phyloP scores from a whole-genome alignment of 768 basidiomycete species.

The Lenzites betulinus region DNA sequence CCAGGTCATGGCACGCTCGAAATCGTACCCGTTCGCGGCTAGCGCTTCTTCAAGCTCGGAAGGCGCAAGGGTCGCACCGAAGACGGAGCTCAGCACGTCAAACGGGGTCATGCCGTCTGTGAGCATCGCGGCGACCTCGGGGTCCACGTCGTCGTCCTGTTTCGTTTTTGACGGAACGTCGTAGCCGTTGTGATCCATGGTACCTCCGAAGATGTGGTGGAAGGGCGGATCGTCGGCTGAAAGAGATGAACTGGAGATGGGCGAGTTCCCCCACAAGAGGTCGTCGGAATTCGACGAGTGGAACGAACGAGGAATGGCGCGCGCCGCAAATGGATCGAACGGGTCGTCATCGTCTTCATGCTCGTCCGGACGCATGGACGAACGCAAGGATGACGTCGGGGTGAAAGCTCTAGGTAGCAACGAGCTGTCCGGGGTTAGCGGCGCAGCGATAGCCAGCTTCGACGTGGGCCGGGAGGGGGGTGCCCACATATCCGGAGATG shows the following conservation, averaged over 20 bases:
- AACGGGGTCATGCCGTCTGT: constrained; percentile 97
- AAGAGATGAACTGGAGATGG: constrained; percentile 50
- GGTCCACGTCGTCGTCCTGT: constrained; percentile 39
- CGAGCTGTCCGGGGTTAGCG: constrained; percentile 74
- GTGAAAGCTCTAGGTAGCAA: constrained; percentile 56
- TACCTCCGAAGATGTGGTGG: constrained; percentile 15
- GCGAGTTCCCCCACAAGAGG: constrained; percentile 53
- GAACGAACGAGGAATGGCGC: constrained; percentile 54
- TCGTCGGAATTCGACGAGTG: constrained; percentile 66
- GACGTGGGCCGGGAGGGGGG: constrained; percentile 73
- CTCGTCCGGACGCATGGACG: constrained; percentile 59
- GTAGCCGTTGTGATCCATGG: constrained; percentile 14
- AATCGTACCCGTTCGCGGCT: constrained; percentile 85
- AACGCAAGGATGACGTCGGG: constrained; percentile 69
- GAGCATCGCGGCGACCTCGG: constrained; percentile 59
- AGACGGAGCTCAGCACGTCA: constrained; percentile 92
- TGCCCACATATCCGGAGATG: constrained; percentile 91
- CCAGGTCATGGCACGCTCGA: constrained; percentile 95
- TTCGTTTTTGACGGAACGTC: constrained; percentile 10
- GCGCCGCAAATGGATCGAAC: constrained; percentile 73
- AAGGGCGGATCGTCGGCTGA: constrained; percentile 51
- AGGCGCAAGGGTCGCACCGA: constrained; percentile 86
- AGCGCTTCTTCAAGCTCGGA: constrained; percentile 94
- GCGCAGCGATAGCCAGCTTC: constrained; percentile 90
- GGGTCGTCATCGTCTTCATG: constrained; percentile 81